Base-by-base conservation (phyloP, 768 basidiomycete genomes). In the Tylopilus vinaceipallidus region DNA sequence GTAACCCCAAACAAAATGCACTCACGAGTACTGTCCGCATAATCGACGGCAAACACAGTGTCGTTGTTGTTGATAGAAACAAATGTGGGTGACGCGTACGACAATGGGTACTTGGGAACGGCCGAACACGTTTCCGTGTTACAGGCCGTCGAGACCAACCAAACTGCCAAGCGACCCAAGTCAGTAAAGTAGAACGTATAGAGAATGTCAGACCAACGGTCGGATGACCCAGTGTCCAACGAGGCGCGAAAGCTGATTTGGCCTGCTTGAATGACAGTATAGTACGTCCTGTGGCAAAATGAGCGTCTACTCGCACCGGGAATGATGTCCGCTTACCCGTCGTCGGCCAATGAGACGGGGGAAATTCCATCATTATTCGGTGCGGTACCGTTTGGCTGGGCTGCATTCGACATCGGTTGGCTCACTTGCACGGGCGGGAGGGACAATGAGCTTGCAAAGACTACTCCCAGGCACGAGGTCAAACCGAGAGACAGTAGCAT, bases 21-120 rank as follows among this genome's bases (percentile, higher is more conserved):
- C 84, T 35, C 58, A 90, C 88, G 66, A 29, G 88, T 86, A 3
- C 76, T 76, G 59, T 91, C 89, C 6, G 80, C 78, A 65, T 88
- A 91, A 42, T 73, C 73, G 3, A 79, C 71, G 43, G 70, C 69
- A 67, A 90, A 90, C 7, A 55, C 37, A 1, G 86, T 89, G 23
- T 68, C 57, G 56, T 91, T 91, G 55, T 68, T 64, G 52, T 84
- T 81, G 49, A 91, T 73, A 1, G 78, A 56, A 35, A 70, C 69
- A 55, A 86, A 91, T 3, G 86, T 80, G 2, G 84, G 75, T 50
- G 86, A 90, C 44, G 73, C 63, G 59, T 86, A 90, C 4, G 66
- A 60, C 44, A 90, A 71, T 16, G 88, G 89, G 64, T 89, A 91
- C 48, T 72, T 75, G n/a, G 89, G 89, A 8, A 84, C 72, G 3